Base-by-base conservation (phyloP, 192 early-diverging fungal genomes). In the Linnemannia schmuckeri region DNA sequence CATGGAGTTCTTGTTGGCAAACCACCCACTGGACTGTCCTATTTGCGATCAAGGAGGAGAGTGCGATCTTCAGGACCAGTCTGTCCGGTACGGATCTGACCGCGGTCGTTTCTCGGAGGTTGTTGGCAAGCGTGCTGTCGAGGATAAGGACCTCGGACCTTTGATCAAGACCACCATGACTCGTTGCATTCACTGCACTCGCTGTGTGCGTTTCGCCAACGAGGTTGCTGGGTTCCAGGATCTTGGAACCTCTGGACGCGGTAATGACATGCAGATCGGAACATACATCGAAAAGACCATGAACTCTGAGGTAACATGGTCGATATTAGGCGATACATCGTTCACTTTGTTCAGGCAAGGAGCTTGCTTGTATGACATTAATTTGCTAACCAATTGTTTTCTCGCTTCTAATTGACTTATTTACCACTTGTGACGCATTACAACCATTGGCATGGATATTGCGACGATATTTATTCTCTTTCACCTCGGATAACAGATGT, bases 41-140 rank as follows among this genome's bases (percentile, higher is more conserved):
- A 96, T 99, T 80, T 99, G 98, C 85, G 98, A 99, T 88, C 98
- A 99, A 88, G 98, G 98, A 89, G 98, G 97, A 66, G 98, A 99
- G 90, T 99, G 98, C 85, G 98, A 99, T 90, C 91, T 99, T 74
- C 98, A 99, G 91, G 98, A 99, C 90, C 98, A 99, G 92, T 94
- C 94, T 57, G 95, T 99, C 83, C 95, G 98, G 82, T 99, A 97
- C 88, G 98, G 98, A 66, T 92, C 93, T n/a, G 98, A 99, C 87
- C 96, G 98, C 80, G 95, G 96, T 52, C 95, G 98, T 77, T 97
- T 97, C 89, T 49, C 89, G 42, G 97, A 98, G 89, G 85, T 93
- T 54, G 90, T 88, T 42, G 96, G 95, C 74, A 99, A 99, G 91
- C 96, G 98, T 82, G 97, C 98, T n/a, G 96, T 96, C 9, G 98